Evolutionary conservation across 805 yeast species (phyloP).

Genomic region (Spathaspora gorwiae): DNA sequence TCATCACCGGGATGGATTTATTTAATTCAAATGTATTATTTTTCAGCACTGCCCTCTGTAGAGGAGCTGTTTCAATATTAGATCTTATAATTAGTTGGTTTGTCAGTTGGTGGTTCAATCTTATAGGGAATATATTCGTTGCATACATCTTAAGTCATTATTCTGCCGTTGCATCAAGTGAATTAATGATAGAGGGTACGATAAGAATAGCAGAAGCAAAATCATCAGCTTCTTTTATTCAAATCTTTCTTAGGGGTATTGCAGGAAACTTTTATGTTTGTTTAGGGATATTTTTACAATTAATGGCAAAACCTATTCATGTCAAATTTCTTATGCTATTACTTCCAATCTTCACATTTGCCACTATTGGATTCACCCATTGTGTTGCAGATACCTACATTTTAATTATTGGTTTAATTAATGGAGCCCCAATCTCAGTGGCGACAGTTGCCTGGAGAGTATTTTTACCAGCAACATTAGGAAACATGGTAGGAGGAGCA

Average conservation of each 20-base stretch:
- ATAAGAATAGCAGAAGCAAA: slow-evolving; percentile 42
- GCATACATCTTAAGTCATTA: slow-evolving; percentile 59
- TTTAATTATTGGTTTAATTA: slow-evolving; percentile 61
- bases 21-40: slow-evolving; percentile 72
- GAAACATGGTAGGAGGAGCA: slow-evolving; percentile 77
- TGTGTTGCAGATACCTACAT: slow-evolving; percentile 80
- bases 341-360: slow-evolving; percentile 73
- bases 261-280: slow-evolving; percentile 79
- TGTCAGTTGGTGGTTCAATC: slow-evolving; percentile 62
- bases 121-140: slow-evolving; percentile 62
- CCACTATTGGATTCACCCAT: slow-evolving; percentile 74
- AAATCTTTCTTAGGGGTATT: slow-evolving; percentile 64
- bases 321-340: slow-evolving; percentile 62
- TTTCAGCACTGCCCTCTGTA: slow-evolving; percentile 61
- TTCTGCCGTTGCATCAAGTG: slow-evolving; percentile 45
- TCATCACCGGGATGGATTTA: slow-evolving; percentile 69
- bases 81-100: slow-evolving; percentile 65
- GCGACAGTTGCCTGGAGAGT: slow-evolving; percentile 69
- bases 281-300: slow-evolving; percentile 69
- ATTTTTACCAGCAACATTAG: slow-evolving; percentile 65
- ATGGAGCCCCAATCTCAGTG: slow-evolving; percentile 60
- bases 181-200: slow-evolving; percentile 45
- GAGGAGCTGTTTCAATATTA: slow-evolving; percentile 64
- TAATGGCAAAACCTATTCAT: slow-evolving; percentile 75
- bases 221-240: slow-evolving; percentile 44